A percentile compares a stretch with the other conserved stretches of the same genome.
phyloP scores from a whole-genome alignment of 2,329 filamentous ascomycete genomes.

The Pyrenophora seminiperda region DNA sequence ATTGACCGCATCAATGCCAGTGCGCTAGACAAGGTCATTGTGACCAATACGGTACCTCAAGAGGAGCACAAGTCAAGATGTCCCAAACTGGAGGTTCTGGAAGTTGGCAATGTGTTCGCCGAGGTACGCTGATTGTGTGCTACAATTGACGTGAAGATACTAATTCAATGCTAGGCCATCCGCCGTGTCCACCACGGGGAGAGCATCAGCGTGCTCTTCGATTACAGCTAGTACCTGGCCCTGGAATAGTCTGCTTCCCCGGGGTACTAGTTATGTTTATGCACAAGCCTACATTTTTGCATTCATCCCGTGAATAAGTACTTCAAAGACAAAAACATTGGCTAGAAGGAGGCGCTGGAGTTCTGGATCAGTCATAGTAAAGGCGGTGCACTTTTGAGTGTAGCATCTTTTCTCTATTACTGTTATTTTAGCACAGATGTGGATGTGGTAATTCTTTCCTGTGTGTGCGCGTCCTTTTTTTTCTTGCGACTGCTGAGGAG shows the following conservation, averaged over 20 bases:
- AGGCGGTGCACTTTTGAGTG: background rate
- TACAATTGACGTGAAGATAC: constrained; percentile 23
- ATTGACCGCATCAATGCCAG: constrained; percentile 94
- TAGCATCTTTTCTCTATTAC: too few species aligned
- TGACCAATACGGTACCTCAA: constrained; percentile 95
- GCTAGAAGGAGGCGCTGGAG: too few species aligned
- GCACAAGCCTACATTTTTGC: too few species aligned
- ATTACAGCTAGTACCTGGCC: constrained; percentile 66
- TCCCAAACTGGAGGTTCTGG: constrained; percentile 87
- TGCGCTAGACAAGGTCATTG: constrained; percentile 87
- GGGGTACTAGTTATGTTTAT: background rate
- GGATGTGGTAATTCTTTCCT: background rate
- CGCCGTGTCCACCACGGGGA: constrained; percentile 96
- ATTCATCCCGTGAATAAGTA: too few species aligned
- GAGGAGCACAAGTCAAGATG: constrained; percentile 76
- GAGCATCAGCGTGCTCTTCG: constrained; percentile 94
- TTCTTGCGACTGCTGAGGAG: constrained; percentile 25
- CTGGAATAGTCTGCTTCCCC: constrained; percentile 1
- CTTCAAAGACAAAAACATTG: background rate
- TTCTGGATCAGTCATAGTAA: too few species aligned
- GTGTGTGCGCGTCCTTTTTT: constrained; percentile 5
- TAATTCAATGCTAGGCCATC: constrained; percentile 65
- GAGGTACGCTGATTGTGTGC: constrained; percentile 62
- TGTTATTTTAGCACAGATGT: background rate
- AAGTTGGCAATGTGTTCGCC: constrained; percentile 86